Evolutionary conservation across 768 basidiomycete genomes (phyloP).

Genomic region (Podaxis sp.): DNA sequence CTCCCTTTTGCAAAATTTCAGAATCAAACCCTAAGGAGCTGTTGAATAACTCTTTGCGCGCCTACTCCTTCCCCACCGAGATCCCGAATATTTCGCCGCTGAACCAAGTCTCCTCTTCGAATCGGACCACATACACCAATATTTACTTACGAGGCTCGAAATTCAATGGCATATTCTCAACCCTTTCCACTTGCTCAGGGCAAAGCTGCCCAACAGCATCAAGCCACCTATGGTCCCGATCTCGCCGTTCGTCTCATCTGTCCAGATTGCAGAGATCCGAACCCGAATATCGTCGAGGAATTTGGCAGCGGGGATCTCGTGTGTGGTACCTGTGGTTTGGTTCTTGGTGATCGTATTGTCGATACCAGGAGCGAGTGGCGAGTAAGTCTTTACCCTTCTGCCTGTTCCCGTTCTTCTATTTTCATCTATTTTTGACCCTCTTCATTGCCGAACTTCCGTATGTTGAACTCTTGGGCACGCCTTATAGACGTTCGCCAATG

Average conservation of each 20-base stretch:
- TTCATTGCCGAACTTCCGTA: neutral
- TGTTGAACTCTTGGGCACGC: constrained; percentile 10
- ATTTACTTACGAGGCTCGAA: neutral
- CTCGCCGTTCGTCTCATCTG: constrained; percentile 89
- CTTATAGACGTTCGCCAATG: constrained; percentile 93
- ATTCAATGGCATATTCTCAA: constrained; percentile 66
- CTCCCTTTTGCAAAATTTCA: neutral
- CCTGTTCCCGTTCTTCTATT: constrained; percentile 18
- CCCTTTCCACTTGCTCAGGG: constrained; percentile 74
- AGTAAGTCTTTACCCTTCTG: constrained; percentile 51
- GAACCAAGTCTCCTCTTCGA: constrained; percentile 5
- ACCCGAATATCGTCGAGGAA: constrained; percentile 95
- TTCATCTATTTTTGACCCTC: constrained; percentile 19
- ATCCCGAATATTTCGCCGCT: neutral
- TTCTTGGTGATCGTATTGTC: constrained; percentile 93
- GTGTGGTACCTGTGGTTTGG: constrained; percentile 89
- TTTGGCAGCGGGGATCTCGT: constrained; percentile 98
- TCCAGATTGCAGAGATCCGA: constrained; percentile 92
- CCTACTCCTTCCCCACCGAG: constrained; percentile 13
- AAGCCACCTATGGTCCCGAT: constrained; percentile 72
- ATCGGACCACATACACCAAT: neutral
- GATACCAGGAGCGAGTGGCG: constrained; percentile 99
- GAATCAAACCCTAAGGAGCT: constrained; percentile 12
- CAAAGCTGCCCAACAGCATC: constrained; percentile 46
- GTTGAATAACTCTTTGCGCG: constrained; percentile 6